Conservation (phyloP, 1,284 basidiomycete species). For the Golubevia sp. region DNA sequence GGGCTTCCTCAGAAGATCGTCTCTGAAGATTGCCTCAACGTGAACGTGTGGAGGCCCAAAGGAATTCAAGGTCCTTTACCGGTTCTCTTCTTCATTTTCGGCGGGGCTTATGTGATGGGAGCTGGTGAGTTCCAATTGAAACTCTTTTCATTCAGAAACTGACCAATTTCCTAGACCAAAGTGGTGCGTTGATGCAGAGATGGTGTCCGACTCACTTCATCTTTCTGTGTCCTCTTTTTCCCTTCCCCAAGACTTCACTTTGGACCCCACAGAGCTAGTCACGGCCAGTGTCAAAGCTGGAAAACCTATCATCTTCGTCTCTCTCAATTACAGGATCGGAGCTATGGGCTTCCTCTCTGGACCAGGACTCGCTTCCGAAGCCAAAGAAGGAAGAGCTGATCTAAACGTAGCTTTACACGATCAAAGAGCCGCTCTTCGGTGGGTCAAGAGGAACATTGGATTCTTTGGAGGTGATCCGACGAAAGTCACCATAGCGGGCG, state of each 20-base stretch:
- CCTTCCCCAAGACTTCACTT: neutral
- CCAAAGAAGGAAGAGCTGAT: slow-evolving; percentile 16
- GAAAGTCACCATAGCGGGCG: slow-evolving; percentile 24
- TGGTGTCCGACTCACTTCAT: too few species aligned
- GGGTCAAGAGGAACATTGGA: slow-evolving; percentile 30
- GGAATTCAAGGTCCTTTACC: too few species aligned
- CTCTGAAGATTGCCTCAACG: too few species aligned
- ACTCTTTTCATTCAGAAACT: too few species aligned
- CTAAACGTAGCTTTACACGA: slow-evolving; percentile 32
- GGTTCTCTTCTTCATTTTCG: too few species aligned
- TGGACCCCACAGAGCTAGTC: slow-evolving; percentile 26
- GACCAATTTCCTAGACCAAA: too few species aligned
- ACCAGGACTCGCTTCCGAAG: slow-evolving; percentile 10
- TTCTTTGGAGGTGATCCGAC: slow-evolving; percentile 33
- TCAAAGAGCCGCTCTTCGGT: slow-evolving; percentile 29
- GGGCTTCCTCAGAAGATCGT: too few species aligned
- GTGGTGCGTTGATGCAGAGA: too few species aligned
- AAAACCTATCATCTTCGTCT: slow-evolving; percentile 32
- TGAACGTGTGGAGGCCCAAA: too few species aligned
- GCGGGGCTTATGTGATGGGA: too few species aligned
- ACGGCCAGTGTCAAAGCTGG: slow-evolving; percentile 15
- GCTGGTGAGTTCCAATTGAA: too few species aligned
- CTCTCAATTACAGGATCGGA: slow-evolving; percentile 31
- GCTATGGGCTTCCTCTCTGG: slow-evolving; percentile 31
- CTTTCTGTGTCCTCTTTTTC: neutral